Evolutionary conservation across 163 green algal species (phyloP), one percentile per base, ranked within the genome.

Genomic region (Scenedesmus sp.): DNA sequence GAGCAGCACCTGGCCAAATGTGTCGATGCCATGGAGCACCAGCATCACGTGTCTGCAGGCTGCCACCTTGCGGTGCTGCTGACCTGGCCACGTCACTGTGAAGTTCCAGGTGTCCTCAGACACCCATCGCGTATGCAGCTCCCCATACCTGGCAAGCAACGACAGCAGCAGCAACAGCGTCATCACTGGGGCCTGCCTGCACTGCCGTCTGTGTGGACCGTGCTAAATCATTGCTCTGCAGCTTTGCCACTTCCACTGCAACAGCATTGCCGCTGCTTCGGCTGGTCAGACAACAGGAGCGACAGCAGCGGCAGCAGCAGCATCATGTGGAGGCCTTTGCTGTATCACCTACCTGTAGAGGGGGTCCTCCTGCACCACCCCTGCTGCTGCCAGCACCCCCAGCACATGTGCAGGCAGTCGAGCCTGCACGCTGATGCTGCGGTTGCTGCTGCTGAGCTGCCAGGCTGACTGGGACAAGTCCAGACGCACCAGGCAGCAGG

Each of bases 41-140:
- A 97, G 86, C 20, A 96, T 89, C 18, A 95, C 76, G 65, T 65
- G 61, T 24, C 43, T 37, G 61, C 46, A 51, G 22, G n/a, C 43
- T 2, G 46, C 51, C 44, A 89, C 15, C 61, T 43, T 30, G 18
- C 20, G 7, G 59, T 92, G 81, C 26, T 35, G 59, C 33, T 30
- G 33, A 0, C 65, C 37, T 13, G 40, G 24, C 88, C 81, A 89
- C 35, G 68, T 68, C 40, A 79, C 26, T 37, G 80, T 81, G 81
- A 88, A 89, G 88, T 91, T 96, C 96, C 96, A 98, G 15, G 83
- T 95, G 85, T 98, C 95, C 30, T 93, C 56, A 1, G 94, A 79
- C 26, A 96, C 94, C 96, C 96, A 98, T 0, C 93, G 92, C 10
- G 89, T 87, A 1, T 94, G 61, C 1, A 94, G 73, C 90, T 98